Evolutionary conservation across 306 rosid genomes (phyloP).

Genomic region (Senna tora): DNA sequence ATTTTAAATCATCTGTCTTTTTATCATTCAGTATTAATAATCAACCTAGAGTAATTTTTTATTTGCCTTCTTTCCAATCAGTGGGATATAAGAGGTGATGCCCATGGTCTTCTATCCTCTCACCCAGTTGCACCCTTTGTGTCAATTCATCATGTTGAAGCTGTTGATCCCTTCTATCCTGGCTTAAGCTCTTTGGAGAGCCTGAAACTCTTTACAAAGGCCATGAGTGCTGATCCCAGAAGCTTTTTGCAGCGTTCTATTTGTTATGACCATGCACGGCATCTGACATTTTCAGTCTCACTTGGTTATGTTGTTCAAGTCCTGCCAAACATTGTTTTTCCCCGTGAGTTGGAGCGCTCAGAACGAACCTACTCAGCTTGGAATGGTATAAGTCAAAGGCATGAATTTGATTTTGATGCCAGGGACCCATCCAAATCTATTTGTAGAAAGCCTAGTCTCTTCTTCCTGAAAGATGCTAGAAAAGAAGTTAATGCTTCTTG

Average conservation of each 20-base stretch:
- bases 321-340: slow-evolving; percentile 55
- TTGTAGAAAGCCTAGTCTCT: slow-evolving; percentile 66
- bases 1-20: slow-evolving; percentile 15
- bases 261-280: slow-evolving; percentile 59
- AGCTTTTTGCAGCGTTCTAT: slow-evolving; percentile 77
- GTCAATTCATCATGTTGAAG: slow-evolving; percentile 82
- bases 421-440: slow-evolving; percentile 66
- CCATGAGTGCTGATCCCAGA: slow-evolving; percentile 64
- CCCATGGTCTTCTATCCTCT: slow-evolving; percentile 77
- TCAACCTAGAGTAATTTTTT: slow-evolving; percentile 7
- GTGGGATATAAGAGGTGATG: slow-evolving; percentile 79
- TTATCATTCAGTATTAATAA: slow-evolving; percentile 34
- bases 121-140: slow-evolving; percentile 84
- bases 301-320: slow-evolving; percentile 78
- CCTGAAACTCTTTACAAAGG: slow-evolving; percentile 67
- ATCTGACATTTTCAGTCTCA: slow-evolving; percentile 63
- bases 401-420: slow-evolving; percentile 75
- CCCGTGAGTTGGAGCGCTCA: slow-evolving; percentile 80
- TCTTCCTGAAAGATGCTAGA: slow-evolving; percentile 61
- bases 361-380: slow-evolving; percentile 82
- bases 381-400: slow-evolving; percentile 59
- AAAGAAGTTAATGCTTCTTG: slow-evolving; percentile 56
- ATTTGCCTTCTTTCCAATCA: slow-evolving; percentile 38
- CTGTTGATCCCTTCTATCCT: slow-evolving; percentile 72
- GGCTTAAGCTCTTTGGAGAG: slow-evolving; percentile 66